Evolutionary conservation across 2,329 filamentous ascomycete species (phyloP).

Genomic region (Macrophomina pseudophaseolina): DNA sequence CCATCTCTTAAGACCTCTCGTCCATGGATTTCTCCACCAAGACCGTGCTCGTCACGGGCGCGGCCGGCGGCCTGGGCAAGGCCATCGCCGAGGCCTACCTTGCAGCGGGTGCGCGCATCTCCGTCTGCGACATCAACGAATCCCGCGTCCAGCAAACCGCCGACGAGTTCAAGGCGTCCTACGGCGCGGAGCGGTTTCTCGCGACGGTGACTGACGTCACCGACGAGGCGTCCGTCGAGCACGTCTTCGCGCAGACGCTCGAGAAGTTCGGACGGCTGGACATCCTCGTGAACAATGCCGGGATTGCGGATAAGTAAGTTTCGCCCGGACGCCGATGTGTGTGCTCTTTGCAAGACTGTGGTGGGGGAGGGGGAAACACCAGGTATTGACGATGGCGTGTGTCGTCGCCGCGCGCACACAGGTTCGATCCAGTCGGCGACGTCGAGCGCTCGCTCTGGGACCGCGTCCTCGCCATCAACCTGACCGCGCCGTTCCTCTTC

Average conservation of each 20-base stretch:
- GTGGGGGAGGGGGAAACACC: no score
- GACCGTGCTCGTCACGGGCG: constrained; percentile 23
- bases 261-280: constrained; percentile 55
- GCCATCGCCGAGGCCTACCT: constrained; percentile 28
- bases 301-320: constrained; percentile 55
- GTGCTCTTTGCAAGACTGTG: no score
- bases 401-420: background rate
- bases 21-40: constrained; percentile 17
- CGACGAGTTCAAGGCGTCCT: constrained; percentile 7
- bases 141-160: constrained; percentile 30
- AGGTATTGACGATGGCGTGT: no score
- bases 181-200: constrained; percentile 32
- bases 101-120: constrained; percentile 39
- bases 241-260: background rate
- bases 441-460: constrained; percentile 57
- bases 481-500: constrained; percentile 61
- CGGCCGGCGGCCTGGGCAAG: constrained; percentile 26
- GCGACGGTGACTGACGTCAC: constrained; percentile 34
- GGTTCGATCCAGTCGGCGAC: constrained; percentile 58
- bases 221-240: background rate
- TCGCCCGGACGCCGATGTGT: no score
- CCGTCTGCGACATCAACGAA: constrained; percentile 43
- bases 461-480: constrained; percentile 60
- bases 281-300: constrained; percentile 64
- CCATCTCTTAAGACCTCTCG: background rate